Conservation (phyloP, 352 stramenopile genomes). For the Lagenidium giganteum region DNA sequence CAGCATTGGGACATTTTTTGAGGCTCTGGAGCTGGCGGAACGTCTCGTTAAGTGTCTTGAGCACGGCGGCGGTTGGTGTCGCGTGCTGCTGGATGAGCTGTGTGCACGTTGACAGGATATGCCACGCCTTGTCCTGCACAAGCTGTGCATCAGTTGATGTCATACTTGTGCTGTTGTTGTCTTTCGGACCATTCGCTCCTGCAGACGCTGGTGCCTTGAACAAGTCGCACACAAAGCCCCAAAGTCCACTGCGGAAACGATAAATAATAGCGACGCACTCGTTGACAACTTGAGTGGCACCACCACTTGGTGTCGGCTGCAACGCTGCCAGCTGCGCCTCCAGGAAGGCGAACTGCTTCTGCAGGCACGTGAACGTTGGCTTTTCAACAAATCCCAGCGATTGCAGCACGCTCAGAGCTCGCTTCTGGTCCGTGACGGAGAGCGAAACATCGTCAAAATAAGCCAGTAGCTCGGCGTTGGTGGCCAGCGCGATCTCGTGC, state of each 20-base stretch:
- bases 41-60: conserved; percentile 56
- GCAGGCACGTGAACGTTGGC: conserved; percentile 54
- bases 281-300: conserved; percentile 35
- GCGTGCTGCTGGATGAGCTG: conserved; percentile 44
- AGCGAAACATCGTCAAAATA: conserved; percentile 59
- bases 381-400: conserved; percentile 58
- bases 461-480: conserved; percentile 55
- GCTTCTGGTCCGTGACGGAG: conserved; percentile 61
- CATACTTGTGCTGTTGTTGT: conserved; percentile 21
- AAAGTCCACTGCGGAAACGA: conserved; percentile 63
- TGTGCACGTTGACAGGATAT: conserved; percentile 43
- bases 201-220: conserved; percentile 41
- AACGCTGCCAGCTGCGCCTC: conserved; percentile 39
- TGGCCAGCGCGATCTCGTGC: conserved; percentile 50
- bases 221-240: conserved; percentile 69
- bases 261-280: conserved; percentile 48
- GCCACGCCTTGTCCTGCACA: conserved; percentile 58
- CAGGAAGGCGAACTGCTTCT: conserved; percentile 63
- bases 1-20: conserved; percentile 59
- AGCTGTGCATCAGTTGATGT: conserved; percentile 62
- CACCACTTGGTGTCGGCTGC: conserved; percentile 9
- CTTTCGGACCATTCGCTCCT: conserved; percentile 10
- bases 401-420: conserved; percentile 50
- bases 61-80: conserved; percentile 25
- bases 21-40: conserved; percentile 66